Percentiles rank a stretch among this genome's conserved stretches.
These are phyloP conservation scores for Hypomyces perniciosus DNA, from an alignment of 2,329 filamentous ascomycete species.

Conservation along the genomic window DNA sequence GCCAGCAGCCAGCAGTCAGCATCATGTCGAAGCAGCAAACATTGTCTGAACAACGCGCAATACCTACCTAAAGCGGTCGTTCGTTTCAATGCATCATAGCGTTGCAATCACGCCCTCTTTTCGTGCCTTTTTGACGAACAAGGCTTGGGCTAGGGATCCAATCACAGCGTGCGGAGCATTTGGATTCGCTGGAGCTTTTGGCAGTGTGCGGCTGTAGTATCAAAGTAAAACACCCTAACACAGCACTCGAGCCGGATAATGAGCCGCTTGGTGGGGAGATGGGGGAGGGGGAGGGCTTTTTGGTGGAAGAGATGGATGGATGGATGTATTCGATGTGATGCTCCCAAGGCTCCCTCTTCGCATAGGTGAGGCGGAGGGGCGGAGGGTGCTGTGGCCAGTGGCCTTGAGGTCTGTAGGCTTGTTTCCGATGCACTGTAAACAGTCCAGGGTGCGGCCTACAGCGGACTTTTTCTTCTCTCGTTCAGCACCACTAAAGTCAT, in stretches of 20 bases:
- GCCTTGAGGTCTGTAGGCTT: background rate
- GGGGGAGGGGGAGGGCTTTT: slow-evolving; percentile 1
- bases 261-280: background rate
- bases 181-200: background rate
- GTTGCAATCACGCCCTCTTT: background rate
- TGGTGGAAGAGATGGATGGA: slow-evolving; percentile 2
- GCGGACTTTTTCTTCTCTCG: background rate
- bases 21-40: background rate
- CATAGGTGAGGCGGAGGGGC: slow-evolving; percentile 13
- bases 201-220: slow-evolving; percentile 1
- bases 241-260: slow-evolving; percentile 4
- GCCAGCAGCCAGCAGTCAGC: background rate
- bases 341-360: slow-evolving; percentile 5
- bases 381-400: background rate
- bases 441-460: background rate
- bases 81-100: background rate
- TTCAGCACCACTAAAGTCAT: background rate
- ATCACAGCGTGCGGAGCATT: background rate
- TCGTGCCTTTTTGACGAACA: background rate
- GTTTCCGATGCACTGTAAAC: slow-evolving; percentile 7
- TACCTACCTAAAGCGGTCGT: background rate
- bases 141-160: background rate
- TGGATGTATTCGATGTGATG: slow-evolving; percentile 5
- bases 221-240: slow-evolving; percentile 11
- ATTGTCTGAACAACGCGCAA: background rate